Evolutionary conservation across 1,284 basidiomycete genomes (phyloP).

Genomic region (Fistulina hepatica): DNA sequence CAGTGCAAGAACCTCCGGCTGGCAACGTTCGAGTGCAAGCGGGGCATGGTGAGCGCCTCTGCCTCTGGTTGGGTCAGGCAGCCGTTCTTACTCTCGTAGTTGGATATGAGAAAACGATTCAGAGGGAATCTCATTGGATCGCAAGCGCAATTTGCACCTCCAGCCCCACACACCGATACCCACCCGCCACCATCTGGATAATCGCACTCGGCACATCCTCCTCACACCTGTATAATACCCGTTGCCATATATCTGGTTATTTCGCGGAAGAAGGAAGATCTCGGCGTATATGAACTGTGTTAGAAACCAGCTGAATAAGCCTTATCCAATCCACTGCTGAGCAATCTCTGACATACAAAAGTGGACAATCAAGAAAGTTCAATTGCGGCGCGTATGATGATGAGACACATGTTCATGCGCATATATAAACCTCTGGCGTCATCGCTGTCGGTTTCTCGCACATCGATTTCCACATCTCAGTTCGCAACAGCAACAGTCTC

Average conservation of each 20-base stretch:
- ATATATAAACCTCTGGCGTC: background rate
- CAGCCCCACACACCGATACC: no score
- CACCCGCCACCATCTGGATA: no score
- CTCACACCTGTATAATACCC: slow-evolving; percentile 8
- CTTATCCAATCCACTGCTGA: no score
- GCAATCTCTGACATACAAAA: no score
- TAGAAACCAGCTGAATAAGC: background rate
- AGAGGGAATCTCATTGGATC: slow-evolving; percentile 60
- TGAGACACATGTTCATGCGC: background rate
- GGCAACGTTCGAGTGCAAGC: slow-evolving; percentile 80
- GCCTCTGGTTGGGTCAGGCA: background rate
- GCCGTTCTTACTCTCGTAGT: slow-evolving; percentile 27
- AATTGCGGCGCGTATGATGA: background rate
- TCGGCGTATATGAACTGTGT: background rate
- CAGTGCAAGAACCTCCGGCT: slow-evolving; percentile 64
- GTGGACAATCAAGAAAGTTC: no score
- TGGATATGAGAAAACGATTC: slow-evolving; percentile 78
- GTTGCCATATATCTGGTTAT: background rate
- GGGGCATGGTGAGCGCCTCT: slow-evolving; percentile 62
- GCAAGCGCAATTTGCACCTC: slow-evolving; percentile 33
- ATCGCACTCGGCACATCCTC: slow-evolving; percentile 18
- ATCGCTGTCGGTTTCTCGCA: background rate
- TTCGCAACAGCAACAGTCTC: slow-evolving; percentile 5
- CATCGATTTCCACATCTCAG: background rate
- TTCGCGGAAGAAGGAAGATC: background rate